Evolutionary conservation across 495 filamentous ascomycete genomes (phyloP).

Genomic region (Talaromyces borbonicus): DNA sequence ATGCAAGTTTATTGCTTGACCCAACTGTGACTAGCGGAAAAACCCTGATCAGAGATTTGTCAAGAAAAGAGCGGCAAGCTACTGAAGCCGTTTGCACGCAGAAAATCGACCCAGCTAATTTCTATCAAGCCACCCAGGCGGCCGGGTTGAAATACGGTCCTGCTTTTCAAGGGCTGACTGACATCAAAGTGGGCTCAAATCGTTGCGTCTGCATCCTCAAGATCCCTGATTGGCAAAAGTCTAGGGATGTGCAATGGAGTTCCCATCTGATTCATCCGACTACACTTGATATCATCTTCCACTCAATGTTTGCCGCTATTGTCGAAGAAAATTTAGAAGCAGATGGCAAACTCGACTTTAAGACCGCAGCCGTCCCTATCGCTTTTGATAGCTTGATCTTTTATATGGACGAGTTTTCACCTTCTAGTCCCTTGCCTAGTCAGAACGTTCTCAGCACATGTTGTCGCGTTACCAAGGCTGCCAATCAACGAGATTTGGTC

Average conservation of each 20-base stretch:
- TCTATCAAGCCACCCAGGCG: slow-evolving; percentile 21
- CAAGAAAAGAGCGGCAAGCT: neutral
- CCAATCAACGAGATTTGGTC: neutral
- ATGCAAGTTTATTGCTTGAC: neutral
- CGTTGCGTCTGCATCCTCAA: neutral
- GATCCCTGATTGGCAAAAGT: slow-evolving; percentile 15
- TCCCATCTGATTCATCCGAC: slow-evolving; percentile 24
- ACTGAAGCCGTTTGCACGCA: neutral
- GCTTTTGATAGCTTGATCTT: slow-evolving; percentile 2
- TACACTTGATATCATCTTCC: slow-evolving; percentile 25
- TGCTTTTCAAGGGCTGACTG: slow-evolving; percentile 19
- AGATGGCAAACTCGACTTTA: neutral
- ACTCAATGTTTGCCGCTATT: slow-evolving; percentile 15
- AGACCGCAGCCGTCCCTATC: neutral
- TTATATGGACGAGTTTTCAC: neutral
- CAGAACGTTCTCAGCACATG: neutral
- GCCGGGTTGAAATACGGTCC: slow-evolving; percentile 33
- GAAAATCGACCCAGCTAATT: neutral
- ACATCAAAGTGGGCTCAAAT: slow-evolving; percentile 10
- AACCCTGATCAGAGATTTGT: neutral
- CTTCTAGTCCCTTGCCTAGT: neutral
- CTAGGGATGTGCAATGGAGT: slow-evolving; percentile 14
- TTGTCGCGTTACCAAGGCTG: neutral
- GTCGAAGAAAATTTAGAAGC: slow-evolving; percentile 4
- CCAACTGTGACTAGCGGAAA: neutral